phyloP scores from a whole-genome alignment of 1,284 basidiomycete genomes.

The Cronartium quercuum region DNA sequence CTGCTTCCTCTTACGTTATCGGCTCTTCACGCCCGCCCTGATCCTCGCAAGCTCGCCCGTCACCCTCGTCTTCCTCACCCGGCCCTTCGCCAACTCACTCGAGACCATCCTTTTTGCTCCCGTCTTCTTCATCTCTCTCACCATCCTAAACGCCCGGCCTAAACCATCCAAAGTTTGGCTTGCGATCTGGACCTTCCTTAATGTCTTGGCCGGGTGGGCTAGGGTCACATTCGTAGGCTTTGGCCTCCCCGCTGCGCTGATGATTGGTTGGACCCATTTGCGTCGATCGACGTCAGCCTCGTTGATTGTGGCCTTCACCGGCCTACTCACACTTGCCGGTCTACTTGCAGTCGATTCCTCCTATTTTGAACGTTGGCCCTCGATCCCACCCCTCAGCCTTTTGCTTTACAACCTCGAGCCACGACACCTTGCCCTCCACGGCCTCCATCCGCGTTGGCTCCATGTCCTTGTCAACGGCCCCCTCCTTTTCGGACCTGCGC shows the following conservation, averaged over 20 bases:
- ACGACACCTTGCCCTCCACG: slow-evolving; percentile 48
- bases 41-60: slow-evolving; percentile 40
- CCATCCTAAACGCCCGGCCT: background rate
- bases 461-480: slow-evolving; percentile 48
- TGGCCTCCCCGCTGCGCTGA: slow-evolving; percentile 1
- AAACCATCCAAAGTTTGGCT: background rate
- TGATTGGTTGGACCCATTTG: slow-evolving; percentile 1
- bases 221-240: slow-evolving; percentile 15
- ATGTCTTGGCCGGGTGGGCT: slow-evolving; percentile 16
- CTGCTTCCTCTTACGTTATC: background rate
- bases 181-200: slow-evolving; percentile 10
- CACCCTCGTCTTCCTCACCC: slow-evolving; percentile 46
- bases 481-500: slow-evolving; percentile 45
- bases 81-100: slow-evolving; percentile 49
- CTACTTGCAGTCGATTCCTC: slow-evolving; percentile 8
- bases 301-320: background rate
- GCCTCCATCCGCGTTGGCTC: slow-evolving; percentile 48
- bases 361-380: slow-evolving; percentile 16
- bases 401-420: slow-evolving; percentile 47
- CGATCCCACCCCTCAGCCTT: slow-evolving; percentile 46
- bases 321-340: background rate
- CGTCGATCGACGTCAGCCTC: background rate
- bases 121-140: slow-evolving; percentile 12
- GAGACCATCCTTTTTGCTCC: slow-evolving; percentile 45
- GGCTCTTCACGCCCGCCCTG: too few species aligned